Evolutionary conservation across 305 asterid species (phyloP).

Genomic region (Solanum hybrid): DNA sequence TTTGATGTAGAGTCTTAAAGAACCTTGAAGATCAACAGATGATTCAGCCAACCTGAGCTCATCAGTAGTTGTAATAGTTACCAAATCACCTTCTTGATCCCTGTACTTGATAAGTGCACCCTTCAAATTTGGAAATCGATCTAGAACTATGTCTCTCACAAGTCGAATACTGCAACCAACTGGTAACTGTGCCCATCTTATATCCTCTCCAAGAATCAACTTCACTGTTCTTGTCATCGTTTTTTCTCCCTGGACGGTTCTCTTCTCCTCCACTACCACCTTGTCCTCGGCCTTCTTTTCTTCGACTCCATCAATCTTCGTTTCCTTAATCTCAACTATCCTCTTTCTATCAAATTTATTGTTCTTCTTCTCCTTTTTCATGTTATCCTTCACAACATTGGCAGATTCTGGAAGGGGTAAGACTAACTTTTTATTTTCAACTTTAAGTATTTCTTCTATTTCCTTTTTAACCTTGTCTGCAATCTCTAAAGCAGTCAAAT

Average conservation of each 20-base stretch:
- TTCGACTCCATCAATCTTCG: constrained; percentile 35
- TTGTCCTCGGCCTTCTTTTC: constrained; percentile 55
- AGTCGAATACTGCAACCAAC: constrained; percentile 48
- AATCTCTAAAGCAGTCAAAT: constrained; percentile 67
- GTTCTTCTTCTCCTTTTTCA: constrained; percentile 27
- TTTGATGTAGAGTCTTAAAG: constrained; percentile 60
- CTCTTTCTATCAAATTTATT: constrained; percentile 40
- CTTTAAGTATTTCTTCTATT: constrained; percentile 31
- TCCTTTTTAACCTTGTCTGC: constrained; percentile 43
- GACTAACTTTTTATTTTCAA: constrained; percentile 48
- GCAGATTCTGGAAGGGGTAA: constrained; percentile 24
- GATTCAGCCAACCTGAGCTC: constrained; percentile 87
- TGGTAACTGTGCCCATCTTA: constrained; percentile 78
- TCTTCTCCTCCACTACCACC: constrained; percentile 60
- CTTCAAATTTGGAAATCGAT: constrained; percentile 58
- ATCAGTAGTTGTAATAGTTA: constrained; percentile 71
- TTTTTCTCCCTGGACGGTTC: constrained; percentile 54
- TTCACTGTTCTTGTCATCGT: constrained; percentile 52
- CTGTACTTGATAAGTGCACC: constrained; percentile 72
- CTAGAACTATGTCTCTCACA: constrained; percentile 60
- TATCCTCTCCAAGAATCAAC: constrained; percentile 75
- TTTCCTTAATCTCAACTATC: constrained; percentile 27
- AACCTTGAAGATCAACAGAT: constrained; percentile 57
- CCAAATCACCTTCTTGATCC: constrained; percentile 91
- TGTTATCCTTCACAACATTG: constrained; percentile 41